Percentiles rank a stretch among this genome's conserved stretches.
phyloP scores from a whole-genome alignment of 2,329 filamentous ascomycete species.

The Anthostomella pinea region DNA sequence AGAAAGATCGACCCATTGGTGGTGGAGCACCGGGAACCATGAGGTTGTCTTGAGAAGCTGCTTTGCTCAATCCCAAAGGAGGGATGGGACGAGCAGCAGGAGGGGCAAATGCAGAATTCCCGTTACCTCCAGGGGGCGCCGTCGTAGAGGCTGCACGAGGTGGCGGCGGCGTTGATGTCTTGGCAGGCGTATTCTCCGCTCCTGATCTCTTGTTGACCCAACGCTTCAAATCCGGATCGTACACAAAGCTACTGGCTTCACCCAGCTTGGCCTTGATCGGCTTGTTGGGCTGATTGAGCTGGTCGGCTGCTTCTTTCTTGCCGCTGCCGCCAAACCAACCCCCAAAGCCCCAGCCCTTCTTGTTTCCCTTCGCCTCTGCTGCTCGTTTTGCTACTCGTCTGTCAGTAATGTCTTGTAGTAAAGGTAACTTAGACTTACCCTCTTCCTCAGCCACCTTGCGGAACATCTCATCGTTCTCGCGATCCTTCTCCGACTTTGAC shows the following conservation, averaged over 20 bases:
- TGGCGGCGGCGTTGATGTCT: constrained; percentile 73
- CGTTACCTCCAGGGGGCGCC: constrained; percentile 50
- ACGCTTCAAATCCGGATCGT: constrained; percentile 92
- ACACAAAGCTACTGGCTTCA: constrained; percentile 89
- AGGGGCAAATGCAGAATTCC: constrained; percentile 26
- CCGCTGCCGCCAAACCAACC: constrained; percentile 80
- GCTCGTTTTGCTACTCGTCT: constrained; percentile 55
- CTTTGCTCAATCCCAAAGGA: constrained; percentile 33
- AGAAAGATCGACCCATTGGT: constrained; percentile 47
- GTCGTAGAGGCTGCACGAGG: constrained; percentile 60
- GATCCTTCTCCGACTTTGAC: constrained; percentile 66
- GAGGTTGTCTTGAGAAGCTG: constrained; percentile 37
- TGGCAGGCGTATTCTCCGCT: constrained; percentile 56
- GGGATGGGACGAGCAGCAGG: constrained; percentile 21
- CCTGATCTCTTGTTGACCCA: constrained; percentile 97
- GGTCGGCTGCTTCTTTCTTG: constrained; percentile 54
- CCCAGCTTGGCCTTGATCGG: constrained; percentile 91
- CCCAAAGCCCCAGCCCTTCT: constrained; percentile 76
- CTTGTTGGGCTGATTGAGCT: constrained; percentile 45
- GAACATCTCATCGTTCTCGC: constrained; percentile 82
- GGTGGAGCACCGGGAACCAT: constrained; percentile 32
- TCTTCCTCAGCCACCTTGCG: constrained; percentile 77
- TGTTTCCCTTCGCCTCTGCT: constrained; percentile 52
- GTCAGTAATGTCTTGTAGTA: constrained; percentile 22
- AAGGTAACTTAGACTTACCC: constrained; percentile 43